These are phyloP conservation scores for Apiospora hydei DNA, from an alignment of 2,329 filamentous ascomycete genomes.

Conservation along the genomic window DNA sequence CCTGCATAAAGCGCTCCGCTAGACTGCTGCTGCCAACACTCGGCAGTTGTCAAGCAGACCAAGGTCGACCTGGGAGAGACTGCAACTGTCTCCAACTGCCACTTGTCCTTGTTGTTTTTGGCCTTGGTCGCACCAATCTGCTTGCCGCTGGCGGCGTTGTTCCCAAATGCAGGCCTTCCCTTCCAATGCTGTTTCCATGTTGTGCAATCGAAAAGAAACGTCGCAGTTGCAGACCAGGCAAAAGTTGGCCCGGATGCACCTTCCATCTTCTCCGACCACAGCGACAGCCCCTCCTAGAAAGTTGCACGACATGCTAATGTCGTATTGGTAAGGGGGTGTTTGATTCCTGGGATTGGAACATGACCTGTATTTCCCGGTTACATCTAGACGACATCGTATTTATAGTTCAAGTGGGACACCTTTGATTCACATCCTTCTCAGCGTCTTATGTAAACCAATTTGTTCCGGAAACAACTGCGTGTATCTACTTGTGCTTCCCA, in stretches of 20 bases:
- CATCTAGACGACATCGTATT: background rate
- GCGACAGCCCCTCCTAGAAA: background rate
- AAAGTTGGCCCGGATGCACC: background rate
- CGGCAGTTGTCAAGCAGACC: background rate
- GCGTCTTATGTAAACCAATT: background rate
- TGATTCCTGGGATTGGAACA: background rate
- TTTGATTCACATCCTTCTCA: background rate
- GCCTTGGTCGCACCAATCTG: background rate
- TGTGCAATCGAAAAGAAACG: background rate
- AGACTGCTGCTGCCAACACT: background rate
- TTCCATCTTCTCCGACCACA: background rate
- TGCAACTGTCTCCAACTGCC: background rate
- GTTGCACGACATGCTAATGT: background rate
- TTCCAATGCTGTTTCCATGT: background rate
- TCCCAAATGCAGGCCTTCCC: background rate
- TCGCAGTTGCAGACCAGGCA: background rate
- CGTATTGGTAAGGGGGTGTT: background rate
- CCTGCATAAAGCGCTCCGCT: slow-evolving; percentile 3
- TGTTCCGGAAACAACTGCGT: background rate
- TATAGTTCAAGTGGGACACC: background rate
- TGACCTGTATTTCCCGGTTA: background rate
- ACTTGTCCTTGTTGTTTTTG: background rate
- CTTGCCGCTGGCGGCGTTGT: background rate
- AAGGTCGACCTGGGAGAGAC: background rate
- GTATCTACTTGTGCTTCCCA: background rate